Evolutionary conservation across 192 early-diverging fungal species (phyloP), one percentile per base, ranked within the genome.

Genomic region (Paraglomus occultum): DNA sequence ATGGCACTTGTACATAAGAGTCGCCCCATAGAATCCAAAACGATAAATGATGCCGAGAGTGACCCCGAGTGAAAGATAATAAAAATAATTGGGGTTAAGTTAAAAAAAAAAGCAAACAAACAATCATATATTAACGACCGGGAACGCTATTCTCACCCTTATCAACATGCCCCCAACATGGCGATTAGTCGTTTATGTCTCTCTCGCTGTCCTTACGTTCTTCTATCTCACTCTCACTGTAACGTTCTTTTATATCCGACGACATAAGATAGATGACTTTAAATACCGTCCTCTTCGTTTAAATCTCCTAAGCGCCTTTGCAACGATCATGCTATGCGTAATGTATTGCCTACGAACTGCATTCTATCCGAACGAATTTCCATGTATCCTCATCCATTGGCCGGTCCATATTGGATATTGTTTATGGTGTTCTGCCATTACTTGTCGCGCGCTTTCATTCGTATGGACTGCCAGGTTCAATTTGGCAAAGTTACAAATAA

Each of bases 401-500:
- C 43, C 54, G n/a, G 14, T 31, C 0, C 49, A 57, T 47, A 69
- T 69, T 58, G 67, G 67, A 7, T 58, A 38, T n/a, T 40, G 46
- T 45, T 44, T 69, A 20, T 53, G 22, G 47, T 48, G 45, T 46
- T 38, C 17, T 17, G 22, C 67, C 4, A 8, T 58, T 10, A 20
- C 51, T 46, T 69, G 67, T 47, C 47, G 53, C 45, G 54, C 44
- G 20, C 6, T 69, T 44, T 23, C 54, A 54, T 69, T 58, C 44
- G 12, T 15, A 38, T 69, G 67, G 67, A 38, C 58, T 10, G 67
- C 54, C 5, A 55, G 18, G 48, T 69, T 51, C 48, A 48, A 69
- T 55, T 39, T 69, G 42, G 67, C 53, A 47, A 69, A 69, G 58
- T 69, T 69, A 8, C 55, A 55, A 43, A 50, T 69, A 20, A 58